phyloP scores from a whole-genome alignment of 1,139 yeast species.

The Sugiyamaella paludigena region DNA sequence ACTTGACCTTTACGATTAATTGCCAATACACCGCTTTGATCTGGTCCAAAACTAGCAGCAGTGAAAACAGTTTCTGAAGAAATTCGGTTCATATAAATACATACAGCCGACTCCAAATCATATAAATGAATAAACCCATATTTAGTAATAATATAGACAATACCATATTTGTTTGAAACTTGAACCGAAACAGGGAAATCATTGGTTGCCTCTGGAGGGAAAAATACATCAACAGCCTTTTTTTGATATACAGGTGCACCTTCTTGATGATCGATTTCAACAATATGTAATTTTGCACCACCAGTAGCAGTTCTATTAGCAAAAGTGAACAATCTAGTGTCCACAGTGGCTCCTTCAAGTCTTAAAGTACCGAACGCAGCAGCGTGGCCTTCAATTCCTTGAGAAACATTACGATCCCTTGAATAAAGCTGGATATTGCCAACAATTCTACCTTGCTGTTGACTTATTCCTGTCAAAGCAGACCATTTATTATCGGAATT shows the following conservation, averaged over 20 bases:
- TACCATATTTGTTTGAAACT: constrained; percentile 80
- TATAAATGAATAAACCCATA: constrained; percentile 95
- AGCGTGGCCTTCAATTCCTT: constrained; percentile 97
- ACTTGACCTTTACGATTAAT: constrained; percentile 96
- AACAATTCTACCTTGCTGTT: constrained; percentile 90
- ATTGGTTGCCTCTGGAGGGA: constrained; percentile 94
- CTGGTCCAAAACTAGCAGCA: constrained; percentile 60
- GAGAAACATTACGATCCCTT: constrained; percentile 85
- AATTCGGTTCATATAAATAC: constrained; percentile 93
- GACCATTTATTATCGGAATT: constrained; percentile 87
- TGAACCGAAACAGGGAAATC: constrained; percentile 97
- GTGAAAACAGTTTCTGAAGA: constrained; percentile 96
- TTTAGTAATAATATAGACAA: constrained; percentile 85
- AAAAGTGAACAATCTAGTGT: constrained; percentile 83
- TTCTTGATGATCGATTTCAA: constrained; percentile 93
- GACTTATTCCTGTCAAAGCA: constrained; percentile 92
- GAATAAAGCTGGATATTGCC: constrained; percentile 95
- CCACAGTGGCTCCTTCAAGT: constrained; percentile 68
- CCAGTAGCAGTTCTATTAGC: constrained; percentile 75
- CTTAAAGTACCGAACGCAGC: constrained; percentile 79
- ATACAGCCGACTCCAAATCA: constrained; percentile 88
- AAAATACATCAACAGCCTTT: constrained; percentile 88
- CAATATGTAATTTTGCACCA: constrained; percentile 84
- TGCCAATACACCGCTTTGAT: constrained; percentile 82
- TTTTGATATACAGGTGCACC: constrained; percentile 82